Evolutionary conservation across 177 flowering plant species (phyloP), one percentile per base, ranked within the genome.

Genomic region (Vitis hybrid): DNA sequence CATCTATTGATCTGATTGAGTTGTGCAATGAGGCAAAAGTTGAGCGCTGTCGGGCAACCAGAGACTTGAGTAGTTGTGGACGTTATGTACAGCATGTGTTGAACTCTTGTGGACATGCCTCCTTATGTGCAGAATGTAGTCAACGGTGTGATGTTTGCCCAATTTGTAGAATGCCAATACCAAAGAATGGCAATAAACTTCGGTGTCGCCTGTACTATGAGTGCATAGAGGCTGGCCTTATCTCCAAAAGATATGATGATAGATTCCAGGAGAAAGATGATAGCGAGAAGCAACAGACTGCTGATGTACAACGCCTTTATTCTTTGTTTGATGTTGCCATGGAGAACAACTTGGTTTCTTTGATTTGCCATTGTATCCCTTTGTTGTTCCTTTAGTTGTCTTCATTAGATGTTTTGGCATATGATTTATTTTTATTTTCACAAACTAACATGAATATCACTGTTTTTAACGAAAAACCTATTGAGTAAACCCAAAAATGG

Each of bases 291-390:
- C 85, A 83, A 61, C 61, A 80, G 61, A 69, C 75, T 71, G 91
- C 81, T 62, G 98, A 91, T 82, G 88, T 96, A 19, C 82, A 83
- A 66, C 90, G 91, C 33, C 91, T 96, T 54, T 92, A 94, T 82
- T 88, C 92, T 50, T 75, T 96, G n/a, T 96, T 96, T 79, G 97
- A 96, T 73, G 92, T 91, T 65, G 92, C 99, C 61, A 24, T 92
- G 79, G 94, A 94, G 78, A 90, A 92, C 80, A 94, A 90, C 81
- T 83, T 94, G 86, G 88, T 80, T 77, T 90, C 93, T 74, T 76
- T 96, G 76, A 85, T 96, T 68, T 92, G 98, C 82, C 98, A 96
- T 38, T 96, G 99, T 96, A 96, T 96, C 97, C 99, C 77, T 82
- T 51, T 66, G 7, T 62, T 4, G 18, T 54, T 14, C 61, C 22